These are phyloP conservation scores for Magnolia sinica DNA, from an alignment of 164 flowering plant genomes.

Conservation along the genomic window DNA sequence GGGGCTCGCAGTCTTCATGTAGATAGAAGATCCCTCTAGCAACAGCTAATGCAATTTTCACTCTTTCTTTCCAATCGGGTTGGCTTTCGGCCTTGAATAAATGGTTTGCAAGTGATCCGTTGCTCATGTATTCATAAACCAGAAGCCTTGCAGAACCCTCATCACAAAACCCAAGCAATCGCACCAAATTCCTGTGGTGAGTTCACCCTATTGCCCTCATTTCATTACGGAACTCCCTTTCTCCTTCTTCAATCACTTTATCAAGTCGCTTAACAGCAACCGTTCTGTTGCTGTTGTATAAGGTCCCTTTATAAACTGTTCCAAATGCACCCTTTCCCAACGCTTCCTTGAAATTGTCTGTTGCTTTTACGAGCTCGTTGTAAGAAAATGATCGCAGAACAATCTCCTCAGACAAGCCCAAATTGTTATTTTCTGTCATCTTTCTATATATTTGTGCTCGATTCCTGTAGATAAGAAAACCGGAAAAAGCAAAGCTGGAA, in stretches of 20 bases:
- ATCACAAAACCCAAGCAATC: slow-evolving; percentile 16
- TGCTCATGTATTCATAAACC: slow-evolving; percentile 23
- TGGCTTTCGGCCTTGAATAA: slow-evolving; percentile 7
- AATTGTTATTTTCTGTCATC: background rate
- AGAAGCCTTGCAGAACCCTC: slow-evolving; percentile 13
- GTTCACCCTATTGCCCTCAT: slow-evolving; percentile 19
- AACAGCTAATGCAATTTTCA: slow-evolving; percentile 14
- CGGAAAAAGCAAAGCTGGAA: background rate
- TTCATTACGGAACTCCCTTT: slow-evolving; percentile 22
- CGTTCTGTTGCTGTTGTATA: background rate
- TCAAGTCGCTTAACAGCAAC: slow-evolving; percentile 20
- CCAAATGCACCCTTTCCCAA: slow-evolving; percentile 18
- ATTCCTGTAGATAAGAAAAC: slow-evolving; percentile 5
- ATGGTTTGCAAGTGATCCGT: slow-evolving; percentile 15
- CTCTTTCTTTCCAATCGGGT: slow-evolving; percentile 18
- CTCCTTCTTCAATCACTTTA: slow-evolving; percentile 18
- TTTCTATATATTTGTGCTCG: background rate
- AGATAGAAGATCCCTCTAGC: slow-evolving; percentile 22
- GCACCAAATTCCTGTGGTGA: slow-evolving; percentile 25
- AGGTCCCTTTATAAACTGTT: slow-evolving; percentile 15
- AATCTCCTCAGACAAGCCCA: slow-evolving; percentile 4
- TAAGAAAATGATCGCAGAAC: slow-evolving; percentile 5
- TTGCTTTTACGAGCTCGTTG: slow-evolving; percentile 13
- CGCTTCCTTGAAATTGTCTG: slow-evolving; percentile 14
- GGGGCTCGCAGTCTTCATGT: slow-evolving; percentile 21